Conservation (phyloP, 2,329 filamentous ascomycete genomes). For the Aspergillus sp. region DNA sequence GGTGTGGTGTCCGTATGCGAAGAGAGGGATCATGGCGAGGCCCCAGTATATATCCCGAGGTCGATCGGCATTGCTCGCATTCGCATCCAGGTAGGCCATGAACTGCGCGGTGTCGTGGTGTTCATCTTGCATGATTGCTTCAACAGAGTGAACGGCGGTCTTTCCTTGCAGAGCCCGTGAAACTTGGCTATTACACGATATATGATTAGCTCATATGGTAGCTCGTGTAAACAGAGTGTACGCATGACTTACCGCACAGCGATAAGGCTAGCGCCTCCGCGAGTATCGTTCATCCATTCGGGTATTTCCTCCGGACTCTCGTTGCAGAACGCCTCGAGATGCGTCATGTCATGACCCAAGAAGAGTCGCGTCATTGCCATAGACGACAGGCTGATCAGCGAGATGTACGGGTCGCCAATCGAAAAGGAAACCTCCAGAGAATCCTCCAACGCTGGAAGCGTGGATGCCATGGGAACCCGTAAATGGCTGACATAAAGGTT, state of each 20-base stretch:
- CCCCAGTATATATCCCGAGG: conserved; percentile 50
- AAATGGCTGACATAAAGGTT: conserved; percentile 57
- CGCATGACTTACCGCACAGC: conserved; percentile 33
- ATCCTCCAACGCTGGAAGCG: conserved; percentile 45
- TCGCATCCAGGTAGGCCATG: conserved; percentile 38
- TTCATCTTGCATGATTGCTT: conserved; percentile 46
- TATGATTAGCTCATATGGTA: conserved; percentile 1
- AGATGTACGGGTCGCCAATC: conserved; percentile 51
- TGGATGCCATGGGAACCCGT: conserved; percentile 43
- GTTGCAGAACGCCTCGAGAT: conserved; percentile 50
- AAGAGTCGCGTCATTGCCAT: conserved; percentile 50
- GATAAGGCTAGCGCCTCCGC: conserved; percentile 51
- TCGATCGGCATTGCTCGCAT: conserved; percentile 43
- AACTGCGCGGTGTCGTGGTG: conserved; percentile 47
- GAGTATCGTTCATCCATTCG: conserved; percentile 49
- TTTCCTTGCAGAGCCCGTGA: conserved; percentile 54
- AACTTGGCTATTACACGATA: conserved; percentile 37
- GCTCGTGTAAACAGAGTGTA: neutral
- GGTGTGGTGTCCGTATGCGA: conserved; percentile 39
- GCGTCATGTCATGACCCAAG: conserved; percentile 49
- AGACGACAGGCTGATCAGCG: conserved; percentile 51
- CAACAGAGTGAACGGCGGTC: conserved; percentile 41
- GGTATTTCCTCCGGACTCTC: conserved; percentile 51
- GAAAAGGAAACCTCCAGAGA: conserved; percentile 50
- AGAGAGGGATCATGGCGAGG: conserved; percentile 40